phyloP scores from a whole-genome alignment of 306 rosid species.

The Prunus mira region DNA sequence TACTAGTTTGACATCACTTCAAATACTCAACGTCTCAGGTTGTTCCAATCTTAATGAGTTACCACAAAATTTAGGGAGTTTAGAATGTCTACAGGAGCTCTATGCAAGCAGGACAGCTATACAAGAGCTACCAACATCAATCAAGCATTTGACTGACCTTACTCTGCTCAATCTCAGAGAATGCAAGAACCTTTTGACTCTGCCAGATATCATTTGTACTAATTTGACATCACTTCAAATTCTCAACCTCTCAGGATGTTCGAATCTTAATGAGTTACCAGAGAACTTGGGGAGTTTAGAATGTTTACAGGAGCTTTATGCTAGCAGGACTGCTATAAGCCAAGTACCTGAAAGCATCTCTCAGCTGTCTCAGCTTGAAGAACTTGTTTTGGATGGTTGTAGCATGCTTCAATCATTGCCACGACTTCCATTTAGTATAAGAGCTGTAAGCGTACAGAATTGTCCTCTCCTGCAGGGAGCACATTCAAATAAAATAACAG shows the following conservation, averaged over 20 bases:
- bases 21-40: background rate
- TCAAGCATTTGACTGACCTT: constrained; percentile 9
- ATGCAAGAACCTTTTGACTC: background rate
- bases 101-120: constrained; percentile 3
- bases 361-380: constrained; percentile 14
- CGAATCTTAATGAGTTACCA: background rate
- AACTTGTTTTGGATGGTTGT: constrained; percentile 5
- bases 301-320: constrained; percentile 13
- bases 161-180: background rate
- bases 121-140: constrained; percentile 5
- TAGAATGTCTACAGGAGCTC: constrained; percentile 11
- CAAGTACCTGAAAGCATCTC: constrained; percentile 15
- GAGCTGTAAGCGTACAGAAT: background rate
- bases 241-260: constrained; percentile 14
- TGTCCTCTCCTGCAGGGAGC: constrained; percentile 7
- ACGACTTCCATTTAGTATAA: constrained; percentile 6
- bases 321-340: background rate
- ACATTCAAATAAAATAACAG: background rate
- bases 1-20: background rate
- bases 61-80: constrained; percentile 10
- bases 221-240: background rate
- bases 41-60: background rate
- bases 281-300: constrained; percentile 12
- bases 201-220: background rate
- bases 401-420: constrained; percentile 11